Base-by-base conservation (phyloP, 768 basidiomycete species). In the Hortiboletus campestris region DNA sequence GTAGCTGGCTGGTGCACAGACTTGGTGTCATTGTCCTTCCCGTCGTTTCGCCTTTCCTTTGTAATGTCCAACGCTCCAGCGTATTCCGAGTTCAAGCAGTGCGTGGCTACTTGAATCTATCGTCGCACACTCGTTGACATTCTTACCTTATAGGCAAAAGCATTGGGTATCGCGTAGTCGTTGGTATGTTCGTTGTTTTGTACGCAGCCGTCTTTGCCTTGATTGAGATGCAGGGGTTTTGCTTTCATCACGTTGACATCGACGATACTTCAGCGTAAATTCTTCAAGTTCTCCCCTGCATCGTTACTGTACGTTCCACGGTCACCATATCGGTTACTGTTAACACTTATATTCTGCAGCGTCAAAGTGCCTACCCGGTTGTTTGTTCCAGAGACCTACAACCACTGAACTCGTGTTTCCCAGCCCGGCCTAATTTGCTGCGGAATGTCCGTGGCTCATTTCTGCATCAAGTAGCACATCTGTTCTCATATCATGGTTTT, bases 351-450 rank as follows among this genome's bases (percentile, higher is more conserved):
- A 20, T 25, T 45, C 3, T 20, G 40, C 48, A 76, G 73, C 49
- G 72, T 78, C 11, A 80, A 79, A 70, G 77, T 76, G 13, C 5
- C 19, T 47, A 41, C 46, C 44, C 32, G n/a, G 2, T 29, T 40
- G 16, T 35, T 46, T 32, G 31, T 40, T 38, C 4, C 4, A 11
- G 10, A 41, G 16, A 40, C 4, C 6, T 9, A 16, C 41, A 31
- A 14, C 19, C 7, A n/a, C 40, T 36, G 32, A 56, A 34, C 28
- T 40, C 25, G 35, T 10, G 11, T 44, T 19, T 19, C 32, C n/a
- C 32, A 78, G 75, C 79, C 80, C 25, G 80, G 79, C 8, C 65
- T 80, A 3, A 74, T 81, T 6, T 80, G 78, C 53, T 80, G 80
- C 57, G 78, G 79, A 32, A 80, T 80, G 76, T 77, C 35, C 35